These are phyloP conservation scores for Biscutella auriculata DNA, from an alignment of 441 rosid genomes.

Conservation along the genomic window DNA sequence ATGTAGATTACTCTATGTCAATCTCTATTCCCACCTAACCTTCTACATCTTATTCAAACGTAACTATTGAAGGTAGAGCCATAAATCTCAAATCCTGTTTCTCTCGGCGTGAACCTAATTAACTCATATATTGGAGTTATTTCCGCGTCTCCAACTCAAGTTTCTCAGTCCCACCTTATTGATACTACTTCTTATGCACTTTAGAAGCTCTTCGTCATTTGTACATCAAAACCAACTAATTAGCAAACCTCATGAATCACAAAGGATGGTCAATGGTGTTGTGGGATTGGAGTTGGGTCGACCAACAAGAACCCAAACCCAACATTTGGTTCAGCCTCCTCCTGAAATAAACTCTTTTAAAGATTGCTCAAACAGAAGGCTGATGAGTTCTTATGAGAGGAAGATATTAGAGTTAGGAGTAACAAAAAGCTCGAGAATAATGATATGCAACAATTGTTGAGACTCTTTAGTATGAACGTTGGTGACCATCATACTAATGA, in stretches of 20 bases:
- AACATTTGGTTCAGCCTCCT: slow-evolving; percentile 21
- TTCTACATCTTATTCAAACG: slow-evolving; percentile 36
- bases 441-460: slow-evolving; percentile 83
- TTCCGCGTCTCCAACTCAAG: slow-evolving; percentile 28
- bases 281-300: slow-evolving; percentile 31
- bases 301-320: slow-evolving; percentile 31
- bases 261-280: slow-evolving; percentile 9
- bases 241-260: slow-evolving; percentile 26
- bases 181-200: slow-evolving; percentile 36
- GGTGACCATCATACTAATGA: slow-evolving; percentile 32
- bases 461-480: slow-evolving; percentile 56
- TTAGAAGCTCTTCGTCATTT: slow-evolving; percentile 23
- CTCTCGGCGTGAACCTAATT: not conserved
- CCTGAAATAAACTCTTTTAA: slow-evolving; percentile 12
- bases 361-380: slow-evolving; percentile 28
- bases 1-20: slow-evolving; percentile 32
- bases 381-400: slow-evolving; percentile 61
- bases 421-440: slow-evolving; percentile 83
- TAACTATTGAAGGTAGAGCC: slow-evolving; percentile 42
- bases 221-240: slow-evolving; percentile 35
- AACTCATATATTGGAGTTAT: not conserved
- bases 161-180: slow-evolving; percentile 34
- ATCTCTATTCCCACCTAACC: slow-evolving; percentile 31
- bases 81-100: not conserved
- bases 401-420: slow-evolving; percentile 72